Base-by-base conservation (phyloP, 345 rosid species). In the Citropsis articulata region DNA sequence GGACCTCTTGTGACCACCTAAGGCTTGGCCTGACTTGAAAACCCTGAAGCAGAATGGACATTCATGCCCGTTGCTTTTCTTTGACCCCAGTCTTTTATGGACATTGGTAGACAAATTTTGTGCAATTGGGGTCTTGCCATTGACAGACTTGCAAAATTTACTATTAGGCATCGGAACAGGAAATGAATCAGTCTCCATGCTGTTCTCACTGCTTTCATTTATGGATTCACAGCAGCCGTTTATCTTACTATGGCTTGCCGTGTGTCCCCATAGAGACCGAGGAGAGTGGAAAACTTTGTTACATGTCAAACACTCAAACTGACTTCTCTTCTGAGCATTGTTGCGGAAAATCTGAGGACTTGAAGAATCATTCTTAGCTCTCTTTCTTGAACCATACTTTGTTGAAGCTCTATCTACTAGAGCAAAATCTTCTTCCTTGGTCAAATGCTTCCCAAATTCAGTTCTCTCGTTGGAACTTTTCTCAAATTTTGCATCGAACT, bases 1-100 rank as follows among this genome's bases (percentile, higher is more conserved):
- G 83, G 99, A 93, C 87, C 98, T 89, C 90, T 95, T 95, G 83
- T 95, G 99, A 36, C 99, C 98, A 53, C 97, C 99, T 76, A 95
- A 83, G 24, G 99, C 99, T 77, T 95, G 99, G 68, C 97, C 99
- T 33, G 99, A 95, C 81, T 86, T 86, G 81, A 95, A 95, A 66
- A 91, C 92, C 85, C 90, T 91, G 75, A 80, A 92, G 85, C 98
- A 95, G 80, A 95, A 90, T 2, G 98, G 98, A 73, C 99, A 95
- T 82, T 91, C 93, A 18, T 95, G 99, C 7, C 88, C 86, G 83
- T 90, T 89, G 73, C 71, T 86, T 59, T 84, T 92, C 88, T 87
- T 90, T 2, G 77, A 74, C 21, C 81, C 80, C 61, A 75, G 24
- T 81, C 76, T 83, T 77, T 86, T 88, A 67, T 81, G 81, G 38